Base-by-base conservation (phyloP, 2,329 filamentous ascomycete species). In the Bipolaris oryzae region DNA sequence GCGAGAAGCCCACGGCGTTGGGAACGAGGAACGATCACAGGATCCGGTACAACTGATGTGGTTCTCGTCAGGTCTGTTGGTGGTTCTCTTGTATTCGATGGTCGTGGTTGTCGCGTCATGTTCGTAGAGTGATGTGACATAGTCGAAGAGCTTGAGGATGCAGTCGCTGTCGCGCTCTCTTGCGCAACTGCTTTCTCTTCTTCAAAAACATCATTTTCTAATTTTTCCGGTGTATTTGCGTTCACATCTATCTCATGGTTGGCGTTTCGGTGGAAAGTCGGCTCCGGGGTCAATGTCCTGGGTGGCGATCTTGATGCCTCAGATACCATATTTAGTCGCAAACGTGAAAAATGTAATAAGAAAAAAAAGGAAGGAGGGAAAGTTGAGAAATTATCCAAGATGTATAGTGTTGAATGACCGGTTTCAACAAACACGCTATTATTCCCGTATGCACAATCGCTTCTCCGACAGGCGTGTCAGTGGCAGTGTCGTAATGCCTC, bases 1-100 rank as follows among this genome's bases (percentile, higher is more conserved):
- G 86, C 87, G 45, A 96, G 82, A 1, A 96, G 79, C 0, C 93
- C 93, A 67, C 92, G 82, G 46, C 91, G 84, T 59, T 85, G 74
- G 1, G 73, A 66, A 34, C 81, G 76, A 2, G 84, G 81, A 1
- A 89, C 79, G 46, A 78, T 74, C 15, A 80, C 62, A 9, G 82
- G 76, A 1, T 81, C 71, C 50, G 74, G 71, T 9, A 60, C 69
- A 15, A 77, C 67, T 5, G 75, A 72, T 15, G 64, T 69, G 7
- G 74, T 72, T 53, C 67, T 57, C 16, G 68, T 59, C 11, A 74
- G 52, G 3, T 64, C 61, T 3, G 43, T 53, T 38, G 71, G 71
- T 3, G 55, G 59, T 7, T 55, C 31, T 34, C 53, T 56, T 9
- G 46, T 10, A 3, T 46, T 28, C 41, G 52, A 25, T 15, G 48